Base-by-base conservation (phyloP, 2,329 filamentous ascomycete genomes). In the Calonectria pauciramosa region DNA sequence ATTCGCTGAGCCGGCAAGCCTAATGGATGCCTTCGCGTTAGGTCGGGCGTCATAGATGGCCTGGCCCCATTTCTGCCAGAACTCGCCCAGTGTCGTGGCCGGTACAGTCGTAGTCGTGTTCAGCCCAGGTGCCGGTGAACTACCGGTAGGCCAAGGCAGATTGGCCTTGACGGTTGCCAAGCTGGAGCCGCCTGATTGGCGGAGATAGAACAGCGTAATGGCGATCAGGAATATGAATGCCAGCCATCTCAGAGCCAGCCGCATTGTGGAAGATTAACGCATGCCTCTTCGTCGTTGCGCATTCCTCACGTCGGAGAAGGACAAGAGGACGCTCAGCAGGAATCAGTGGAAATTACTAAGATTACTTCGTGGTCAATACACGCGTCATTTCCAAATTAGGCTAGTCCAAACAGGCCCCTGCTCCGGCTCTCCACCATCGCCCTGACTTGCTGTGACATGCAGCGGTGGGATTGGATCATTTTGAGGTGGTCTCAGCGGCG, bases 201-300 rank as follows among this genome's bases (percentile, higher is more conserved):
- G 56, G 2, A 71, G 52, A 41, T 68, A 74, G n/a, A 47, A 20
- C 23, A 74, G 38, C 16, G 71, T 41, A 0, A 68, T 32, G 4
- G 47, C 54, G 13, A 49, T 20, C 26, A 71, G 14, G 0, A 71
- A 13, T 41, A 71, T 71, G 7, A 59, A 60, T 3, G 60, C 30
- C 36, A 74, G 44, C 72, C 72, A 74, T 71, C 72, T 69, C 52
- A 74, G 54, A 64, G 72, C 54, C 54, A 74, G 60, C 34, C 72
- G 72, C 72, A 74, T 74, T 26, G 44, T 71, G 68, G 34, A 8
- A 54, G 63, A 64, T 71, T 68, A 70, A 36, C 44, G 36, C 68
- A 74, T 71, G 18, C 47, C 68, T 63, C 13, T 47, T 52, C 30
- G 32, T 52, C 18, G 60, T 30, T 65, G 26, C 41, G 60, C 60